Evolutionary conservation across 768 basidiomycete species (phyloP), one percentile per base, ranked within the genome.

Genomic region (Boletellus sp.): DNA sequence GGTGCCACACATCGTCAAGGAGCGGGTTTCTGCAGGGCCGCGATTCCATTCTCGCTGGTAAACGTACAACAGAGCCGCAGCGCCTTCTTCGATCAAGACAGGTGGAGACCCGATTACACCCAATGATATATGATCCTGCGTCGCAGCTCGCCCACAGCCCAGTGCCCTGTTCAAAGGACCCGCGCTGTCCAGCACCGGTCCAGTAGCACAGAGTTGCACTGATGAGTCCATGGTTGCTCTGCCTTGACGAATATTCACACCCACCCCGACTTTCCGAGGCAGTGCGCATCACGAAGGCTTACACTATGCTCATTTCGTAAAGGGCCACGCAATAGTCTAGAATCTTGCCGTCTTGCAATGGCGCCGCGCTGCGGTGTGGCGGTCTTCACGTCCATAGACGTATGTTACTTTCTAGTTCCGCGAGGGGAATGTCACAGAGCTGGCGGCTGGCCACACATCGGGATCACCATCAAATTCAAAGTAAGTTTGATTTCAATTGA

Each of bases 141-240:
- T 59, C 53, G 36, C 60, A 57, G 37, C 55, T 50, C 40, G 35
- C 61, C 63, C 61, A 54, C 45, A 55, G 36, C 64, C 63, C 63
- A 55, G 17, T 20, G 43, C 53, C 60, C 57, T 55, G 42, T 23
- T 24, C 42, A 52, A 53, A 42, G 33, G 42, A 47, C 46, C 45
- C 42, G 15, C 42, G 24, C 38, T 48, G 16, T 47, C 44, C 41
- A 49, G 38, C 2, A 13, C 43, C 44, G 33, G 35, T 57, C 42
- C 48, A 47, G 32, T 48, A 51, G 42, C 24, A 28, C 51, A 33
- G 38, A 24, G 42, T 20, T 37, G 34, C 12, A 23, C 32, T 50
- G 51, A 48, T 43, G 19, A 28, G 28, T 22, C 20, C 48, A 28
- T 11, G 49, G 38, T 42, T 38, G 52, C 45, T 32, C 38, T 52